Percentiles rank a stretch among this genome's conserved stretches.
Conservation (phyloP, 345 rosid species). For the Populus euphratica region DNA sequence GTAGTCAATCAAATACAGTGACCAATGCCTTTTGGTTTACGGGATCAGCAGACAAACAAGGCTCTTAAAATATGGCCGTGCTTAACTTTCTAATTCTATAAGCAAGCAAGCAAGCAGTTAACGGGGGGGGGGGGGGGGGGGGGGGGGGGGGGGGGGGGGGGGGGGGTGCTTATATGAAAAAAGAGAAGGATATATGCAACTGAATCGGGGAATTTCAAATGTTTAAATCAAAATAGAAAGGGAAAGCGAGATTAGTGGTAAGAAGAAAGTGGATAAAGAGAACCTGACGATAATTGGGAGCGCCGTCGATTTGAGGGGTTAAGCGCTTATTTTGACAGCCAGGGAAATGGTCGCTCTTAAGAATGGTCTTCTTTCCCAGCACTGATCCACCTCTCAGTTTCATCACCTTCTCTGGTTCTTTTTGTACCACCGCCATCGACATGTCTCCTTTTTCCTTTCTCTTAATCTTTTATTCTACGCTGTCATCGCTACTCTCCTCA, state of each 20-base stretch:
- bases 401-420: constrained; percentile 90
- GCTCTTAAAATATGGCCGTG: background rate
- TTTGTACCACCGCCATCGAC: constrained; percentile 52
- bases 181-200: background rate
- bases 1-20: background rate
- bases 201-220: background rate
- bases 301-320: constrained; percentile 90
- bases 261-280: background rate
- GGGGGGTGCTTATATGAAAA: background rate
- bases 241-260: background rate
- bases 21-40: background rate
- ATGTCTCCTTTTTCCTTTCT: constrained; percentile 21
- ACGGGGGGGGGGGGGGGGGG: too few relatives aligned
- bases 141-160: too few relatives aligned
- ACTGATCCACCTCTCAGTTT: constrained; percentile 93
- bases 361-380: constrained; percentile 91
- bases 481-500: background rate
- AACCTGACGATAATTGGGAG: constrained; percentile 99
- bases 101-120: background rate
- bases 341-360: constrained; percentile 98
- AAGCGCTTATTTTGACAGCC: constrained; percentile 97
- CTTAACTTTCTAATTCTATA: background rate
- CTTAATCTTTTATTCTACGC: background rate
- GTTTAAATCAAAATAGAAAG: background rate
- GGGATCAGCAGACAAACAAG: background rate